phyloP scores from a whole-genome alignment of 2,329 filamentous ascomycete species.

The Tolypocladium amazonense region DNA sequence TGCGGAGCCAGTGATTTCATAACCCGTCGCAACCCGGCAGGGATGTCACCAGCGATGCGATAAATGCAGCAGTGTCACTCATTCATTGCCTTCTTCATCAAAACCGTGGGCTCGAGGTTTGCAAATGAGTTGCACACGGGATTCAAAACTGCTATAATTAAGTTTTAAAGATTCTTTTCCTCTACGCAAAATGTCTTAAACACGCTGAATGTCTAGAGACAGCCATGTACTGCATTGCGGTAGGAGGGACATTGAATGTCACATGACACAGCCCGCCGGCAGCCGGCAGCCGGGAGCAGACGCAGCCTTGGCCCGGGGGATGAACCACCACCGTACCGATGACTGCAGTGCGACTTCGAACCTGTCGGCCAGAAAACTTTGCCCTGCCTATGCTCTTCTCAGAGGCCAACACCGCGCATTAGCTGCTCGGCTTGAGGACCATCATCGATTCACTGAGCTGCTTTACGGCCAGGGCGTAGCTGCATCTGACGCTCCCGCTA shows the following conservation, averaged over 20 bases:
- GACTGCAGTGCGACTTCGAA: neutral
- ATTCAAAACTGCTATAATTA: neutral
- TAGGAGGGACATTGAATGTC: neutral
- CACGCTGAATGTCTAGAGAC: neutral
- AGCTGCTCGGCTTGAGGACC: neutral
- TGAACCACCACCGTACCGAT: neutral
- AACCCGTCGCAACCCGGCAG: neutral
- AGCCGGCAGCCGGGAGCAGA: neutral
- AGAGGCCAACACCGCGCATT: neutral
- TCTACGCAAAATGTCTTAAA: neutral
- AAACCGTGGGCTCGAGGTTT: neutral
- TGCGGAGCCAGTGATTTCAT: neutral
- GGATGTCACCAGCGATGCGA: neutral
- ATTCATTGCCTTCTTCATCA: neutral
- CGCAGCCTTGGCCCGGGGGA: neutral
- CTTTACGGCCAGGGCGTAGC: neutral
- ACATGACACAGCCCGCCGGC: neutral
- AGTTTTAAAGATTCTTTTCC: neutral
- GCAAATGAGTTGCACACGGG: neutral
- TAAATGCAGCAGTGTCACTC: neutral
- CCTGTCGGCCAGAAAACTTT: neutral
- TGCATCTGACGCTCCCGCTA: slow-evolving; percentile 1
- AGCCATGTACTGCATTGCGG: neutral
- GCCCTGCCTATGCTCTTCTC: neutral
- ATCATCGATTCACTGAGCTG: neutral